Evolutionary conservation across 2,329 filamentous ascomycete species (phyloP), one percentile per base, ranked within the genome.

Genomic region (Venturia nashicola): DNA sequence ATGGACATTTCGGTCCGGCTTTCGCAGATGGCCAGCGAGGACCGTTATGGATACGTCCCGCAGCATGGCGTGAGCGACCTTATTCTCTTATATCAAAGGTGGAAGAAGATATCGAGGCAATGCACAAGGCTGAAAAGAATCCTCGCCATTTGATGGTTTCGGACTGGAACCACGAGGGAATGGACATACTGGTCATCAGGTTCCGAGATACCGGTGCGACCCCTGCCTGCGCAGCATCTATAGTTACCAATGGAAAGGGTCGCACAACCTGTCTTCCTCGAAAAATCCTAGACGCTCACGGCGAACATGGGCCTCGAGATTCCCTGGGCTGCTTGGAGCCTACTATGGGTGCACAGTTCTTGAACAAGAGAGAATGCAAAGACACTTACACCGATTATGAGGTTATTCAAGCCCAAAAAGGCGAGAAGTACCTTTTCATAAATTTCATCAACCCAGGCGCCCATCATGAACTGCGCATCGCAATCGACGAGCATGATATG

Each of bases 401-500:
- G 44, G 62, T 67, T n/a, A 62, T 68, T 18, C 59, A 67, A 57
- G 65, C 61, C 34, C 54, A 67, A 5, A 34, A 65, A 16, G 65
- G 65, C 5, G 60, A 68, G 61, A 65, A 62, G 18, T 68, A 65
- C 39, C 43, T 67, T 7, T 66, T 64, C 42, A 40, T 68, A 23
- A 67, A 68, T 43, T 68, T 68, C 59, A 64, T 68, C 18, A 65
- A 68, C 62, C 62, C 66, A 34, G 65, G 67, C 14, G 62, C 63
- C 14, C 65, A 68, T 39, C 66, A 68, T 61, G 66, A 67, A 57
- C 64, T 68, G 42, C 65, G 65, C 7, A 64, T 68, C 20, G 65
- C 67, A 23, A 64, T 68, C 42, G 67, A 68, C 39, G 68, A 65
- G 34, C 61, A 65, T 23, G 61, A 65, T 20, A 69, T 68, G 67